These are phyloP conservation scores for Neurospora sublineolata DNA, from an alignment of 495 filamentous ascomycete species.

Conservation along the genomic window DNA sequence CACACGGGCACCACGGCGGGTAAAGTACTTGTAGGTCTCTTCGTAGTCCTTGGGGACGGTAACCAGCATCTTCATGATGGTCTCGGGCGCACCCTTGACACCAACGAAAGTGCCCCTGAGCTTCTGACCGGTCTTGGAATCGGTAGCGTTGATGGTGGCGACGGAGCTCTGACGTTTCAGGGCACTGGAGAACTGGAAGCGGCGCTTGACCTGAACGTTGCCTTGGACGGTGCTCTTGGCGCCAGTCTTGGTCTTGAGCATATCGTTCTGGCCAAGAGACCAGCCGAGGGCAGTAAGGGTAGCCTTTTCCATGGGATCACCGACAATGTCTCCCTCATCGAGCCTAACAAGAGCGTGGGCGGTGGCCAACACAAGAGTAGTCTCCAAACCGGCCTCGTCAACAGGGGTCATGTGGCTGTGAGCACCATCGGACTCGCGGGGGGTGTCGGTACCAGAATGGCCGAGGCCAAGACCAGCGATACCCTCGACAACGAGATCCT, in stretches of 20 bases:
- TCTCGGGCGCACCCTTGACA: slow-evolving; percentile 96
- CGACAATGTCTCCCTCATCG: slow-evolving; percentile 93
- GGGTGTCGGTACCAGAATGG: slow-evolving; percentile 49
- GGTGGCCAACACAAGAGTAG: slow-evolving; percentile 86
- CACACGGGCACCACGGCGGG: slow-evolving; percentile 85
- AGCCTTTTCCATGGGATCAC: slow-evolving; percentile 98
- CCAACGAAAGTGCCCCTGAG: slow-evolving; percentile 73
- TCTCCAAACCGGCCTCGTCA: slow-evolving; percentile 56
- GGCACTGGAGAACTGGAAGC: slow-evolving; percentile 97
- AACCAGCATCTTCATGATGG: slow-evolving; percentile 83
- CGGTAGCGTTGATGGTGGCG: slow-evolving; percentile 58
- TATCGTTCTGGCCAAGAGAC: slow-evolving; percentile 80
- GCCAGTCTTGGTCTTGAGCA: slow-evolving; percentile 43
- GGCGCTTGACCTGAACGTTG: slow-evolving; percentile 79
- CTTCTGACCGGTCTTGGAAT: slow-evolving; percentile 60
- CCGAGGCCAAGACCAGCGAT: slow-evolving; percentile 79
- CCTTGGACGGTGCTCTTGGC: slow-evolving; percentile 36
- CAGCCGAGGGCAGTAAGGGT: slow-evolving; percentile 82
- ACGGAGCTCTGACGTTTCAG: slow-evolving; percentile 94
- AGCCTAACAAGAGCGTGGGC: slow-evolving; percentile 92
- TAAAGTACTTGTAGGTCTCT: slow-evolving; percentile 97
- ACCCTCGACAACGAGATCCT: slow-evolving; percentile 94
- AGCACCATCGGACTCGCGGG: slow-evolving; percentile 60
- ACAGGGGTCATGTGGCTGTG: slow-evolving; percentile 62
- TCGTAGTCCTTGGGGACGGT: slow-evolving; percentile 80